Conservation (phyloP, 1,284 basidiomycete species). For the Cerioporus squamosus region DNA sequence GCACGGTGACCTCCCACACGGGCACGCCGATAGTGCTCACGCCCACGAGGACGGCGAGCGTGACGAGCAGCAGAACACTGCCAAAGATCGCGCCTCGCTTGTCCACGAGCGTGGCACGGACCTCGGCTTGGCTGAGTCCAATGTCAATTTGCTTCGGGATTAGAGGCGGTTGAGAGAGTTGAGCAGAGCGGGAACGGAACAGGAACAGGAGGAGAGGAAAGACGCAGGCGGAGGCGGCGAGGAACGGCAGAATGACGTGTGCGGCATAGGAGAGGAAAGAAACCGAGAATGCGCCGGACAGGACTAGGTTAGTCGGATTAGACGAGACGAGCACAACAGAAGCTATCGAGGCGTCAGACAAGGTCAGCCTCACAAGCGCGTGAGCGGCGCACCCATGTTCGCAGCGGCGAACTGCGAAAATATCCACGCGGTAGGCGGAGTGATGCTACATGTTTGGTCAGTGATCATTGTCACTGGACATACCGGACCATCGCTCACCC, state of each 20-base stretch:
- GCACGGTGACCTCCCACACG: conserved; percentile 87
- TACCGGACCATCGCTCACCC: conserved; percentile 45
- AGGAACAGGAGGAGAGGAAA: conserved; percentile 54
- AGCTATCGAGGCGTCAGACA: conserved; percentile 25
- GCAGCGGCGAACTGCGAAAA: conserved; percentile 76
- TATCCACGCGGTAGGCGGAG: conserved; percentile 65
- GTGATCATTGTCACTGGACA: not conserved
- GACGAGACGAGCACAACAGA: conserved; percentile 56
- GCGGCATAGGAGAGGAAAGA: conserved; percentile 53
- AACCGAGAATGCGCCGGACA: conserved; percentile 62
- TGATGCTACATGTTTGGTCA: conserved; percentile 41
- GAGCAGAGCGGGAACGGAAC: conserved; percentile 50
- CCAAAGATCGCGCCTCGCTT: conserved; percentile 42
- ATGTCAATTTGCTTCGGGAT: conserved; percentile 51
- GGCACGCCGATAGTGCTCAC: conserved; percentile 50
- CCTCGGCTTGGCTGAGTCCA: conserved; percentile 42
- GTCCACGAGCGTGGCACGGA: conserved; percentile 42
- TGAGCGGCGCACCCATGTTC: conserved; percentile 71
- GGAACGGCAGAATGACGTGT: conserved; percentile 72
- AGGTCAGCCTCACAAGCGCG: not conserved
- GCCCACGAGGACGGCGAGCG: conserved; percentile 60
- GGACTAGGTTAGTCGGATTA: conserved; percentile 73
- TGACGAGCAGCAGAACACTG: conserved; percentile 46
- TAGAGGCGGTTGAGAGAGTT: conserved; percentile 27
- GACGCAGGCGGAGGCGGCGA: conserved; percentile 61